These are phyloP conservation scores for Taphrina populina DNA, from an alignment of 1,139 yeast species.

Conservation along the genomic window DNA sequence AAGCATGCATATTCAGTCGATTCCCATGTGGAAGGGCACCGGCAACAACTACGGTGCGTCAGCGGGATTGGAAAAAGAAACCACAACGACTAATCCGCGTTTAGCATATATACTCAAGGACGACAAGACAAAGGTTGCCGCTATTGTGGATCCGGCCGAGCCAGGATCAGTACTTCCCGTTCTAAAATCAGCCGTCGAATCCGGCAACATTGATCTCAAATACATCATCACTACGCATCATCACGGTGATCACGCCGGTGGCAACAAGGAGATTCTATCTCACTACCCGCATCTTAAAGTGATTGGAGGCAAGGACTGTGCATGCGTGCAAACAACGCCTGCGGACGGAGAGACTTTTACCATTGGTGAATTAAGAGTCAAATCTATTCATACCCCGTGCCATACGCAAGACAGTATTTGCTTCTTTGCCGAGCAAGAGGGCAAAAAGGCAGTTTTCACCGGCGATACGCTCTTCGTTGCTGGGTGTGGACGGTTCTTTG, in stretches of 20 bases:
- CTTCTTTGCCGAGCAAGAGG: constrained; percentile 62
- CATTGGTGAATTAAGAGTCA: constrained; percentile 65
- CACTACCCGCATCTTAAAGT: constrained; percentile 51
- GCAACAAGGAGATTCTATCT: constrained; percentile 56
- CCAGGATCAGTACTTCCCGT: constrained; percentile 59
- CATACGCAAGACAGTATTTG: constrained; percentile 90
- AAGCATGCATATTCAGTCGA: constrained; percentile 24
- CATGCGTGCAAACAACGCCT: constrained; percentile 67
- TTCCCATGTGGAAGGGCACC: constrained; percentile 45
- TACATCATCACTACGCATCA: constrained; percentile 95
- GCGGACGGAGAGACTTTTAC: constrained; percentile 52
- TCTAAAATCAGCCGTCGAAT: constrained; percentile 45
- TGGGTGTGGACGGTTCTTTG: constrained; percentile 96
- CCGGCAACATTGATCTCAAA: constrained; percentile 51
- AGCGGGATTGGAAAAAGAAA: too few relatives aligned
- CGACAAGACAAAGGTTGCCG: constrained; percentile 59
- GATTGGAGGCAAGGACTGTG: constrained; percentile 84
- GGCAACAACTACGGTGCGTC: constrained; percentile 72
- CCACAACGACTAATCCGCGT: too few relatives aligned
- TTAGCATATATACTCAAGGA: constrained; percentile 68
- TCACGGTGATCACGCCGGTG: constrained; percentile 89
- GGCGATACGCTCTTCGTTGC: constrained; percentile 93
- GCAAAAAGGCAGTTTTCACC: constrained; percentile 75
- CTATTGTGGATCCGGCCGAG: constrained; percentile 92
- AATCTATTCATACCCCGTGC: constrained; percentile 93